phyloP scores from a whole-genome alignment of 768 basidiomycete species.

The Pluteus cervinus region DNA sequence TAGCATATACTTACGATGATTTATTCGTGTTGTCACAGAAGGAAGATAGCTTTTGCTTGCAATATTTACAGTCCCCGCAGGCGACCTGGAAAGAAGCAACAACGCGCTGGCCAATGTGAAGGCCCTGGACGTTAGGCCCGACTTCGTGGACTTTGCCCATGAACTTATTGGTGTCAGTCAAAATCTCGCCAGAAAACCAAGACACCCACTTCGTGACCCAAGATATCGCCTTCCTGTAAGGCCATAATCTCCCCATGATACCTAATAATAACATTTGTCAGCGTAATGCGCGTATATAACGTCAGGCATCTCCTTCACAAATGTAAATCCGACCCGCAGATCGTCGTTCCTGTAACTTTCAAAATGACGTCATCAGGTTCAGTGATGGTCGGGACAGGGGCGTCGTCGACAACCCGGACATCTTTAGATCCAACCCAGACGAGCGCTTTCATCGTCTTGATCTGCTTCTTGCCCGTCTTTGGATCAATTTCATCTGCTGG shows the following conservation, averaged over 20 bases:
- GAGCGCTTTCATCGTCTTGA: slow-evolving; percentile 61
- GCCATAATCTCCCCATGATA: slow-evolving; percentile 66
- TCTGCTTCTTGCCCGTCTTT: too few species aligned
- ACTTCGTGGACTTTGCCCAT: slow-evolving; percentile 67
- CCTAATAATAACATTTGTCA: too few species aligned
- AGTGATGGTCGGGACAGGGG: slow-evolving; percentile 47
- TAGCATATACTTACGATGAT: slow-evolving; percentile 39
- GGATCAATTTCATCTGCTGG: too few species aligned
- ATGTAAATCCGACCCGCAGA: slow-evolving; percentile 65
- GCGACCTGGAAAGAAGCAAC: slow-evolving; percentile 79
- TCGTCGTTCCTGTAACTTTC: slow-evolving; percentile 70
- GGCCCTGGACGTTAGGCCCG: slow-evolving; percentile 56
- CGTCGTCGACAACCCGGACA: slow-evolving; percentile 35
- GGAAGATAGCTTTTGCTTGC: slow-evolving; percentile 66
- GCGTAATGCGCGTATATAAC: too few species aligned
- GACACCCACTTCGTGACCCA: slow-evolving; percentile 61
- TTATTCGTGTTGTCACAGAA: slow-evolving; percentile 73
- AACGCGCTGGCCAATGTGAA: slow-evolving; percentile 62
- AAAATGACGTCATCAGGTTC: slow-evolving; percentile 74
- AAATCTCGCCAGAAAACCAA: not conserved
- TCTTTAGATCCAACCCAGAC: slow-evolving; percentile 59
- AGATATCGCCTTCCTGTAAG: slow-evolving; percentile 67
- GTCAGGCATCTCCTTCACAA: slow-evolving; percentile 33
- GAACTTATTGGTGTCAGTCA: slow-evolving; percentile 27
- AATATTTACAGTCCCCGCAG: slow-evolving; percentile 67